These are phyloP conservation scores for Eucalyptus urophylla DNA, from an alignment of 345 rosid species.

Conservation along the genomic window DNA sequence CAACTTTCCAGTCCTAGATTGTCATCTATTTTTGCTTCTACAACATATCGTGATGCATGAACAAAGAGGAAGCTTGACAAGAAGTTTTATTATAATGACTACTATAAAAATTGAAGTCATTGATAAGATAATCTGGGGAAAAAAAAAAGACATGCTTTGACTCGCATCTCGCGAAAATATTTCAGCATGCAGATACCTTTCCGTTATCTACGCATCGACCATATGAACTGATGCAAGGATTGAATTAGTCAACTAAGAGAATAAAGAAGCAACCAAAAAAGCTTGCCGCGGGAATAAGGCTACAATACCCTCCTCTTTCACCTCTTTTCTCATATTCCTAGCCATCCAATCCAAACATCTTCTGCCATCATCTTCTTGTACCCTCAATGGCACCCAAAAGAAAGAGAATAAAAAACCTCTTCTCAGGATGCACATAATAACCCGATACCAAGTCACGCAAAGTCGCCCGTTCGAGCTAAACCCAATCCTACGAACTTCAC, in stretches of 20 bases:
- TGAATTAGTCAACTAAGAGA: background rate
- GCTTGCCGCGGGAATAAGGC: background rate
- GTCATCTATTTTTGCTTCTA: background rate
- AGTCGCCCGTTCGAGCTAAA: background rate
- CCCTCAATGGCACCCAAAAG: background rate
- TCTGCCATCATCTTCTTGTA: background rate
- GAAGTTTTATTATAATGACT: background rate
- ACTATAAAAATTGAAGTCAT: background rate
- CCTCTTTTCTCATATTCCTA: background rate
- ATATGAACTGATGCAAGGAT: background rate
- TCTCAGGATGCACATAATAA: background rate
- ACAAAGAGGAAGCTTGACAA: background rate
- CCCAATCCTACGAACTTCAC: background rate
- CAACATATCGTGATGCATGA: background rate
- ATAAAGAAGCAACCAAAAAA: background rate
- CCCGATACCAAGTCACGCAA: background rate
- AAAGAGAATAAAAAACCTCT: background rate
- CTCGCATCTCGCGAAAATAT: background rate
- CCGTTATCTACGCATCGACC: background rate
- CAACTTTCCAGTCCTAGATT: background rate
- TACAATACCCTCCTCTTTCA: background rate
- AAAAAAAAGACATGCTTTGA: background rate
- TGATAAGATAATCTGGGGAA: background rate
- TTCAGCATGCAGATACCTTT: background rate
- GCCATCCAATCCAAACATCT: background rate